Percentiles rank a stretch among this genome's conserved stretches.
These are phyloP conservation scores for Metrosideros polymorpha DNA, from an alignment of 441 rosid species.

Conservation along the genomic window DNA sequence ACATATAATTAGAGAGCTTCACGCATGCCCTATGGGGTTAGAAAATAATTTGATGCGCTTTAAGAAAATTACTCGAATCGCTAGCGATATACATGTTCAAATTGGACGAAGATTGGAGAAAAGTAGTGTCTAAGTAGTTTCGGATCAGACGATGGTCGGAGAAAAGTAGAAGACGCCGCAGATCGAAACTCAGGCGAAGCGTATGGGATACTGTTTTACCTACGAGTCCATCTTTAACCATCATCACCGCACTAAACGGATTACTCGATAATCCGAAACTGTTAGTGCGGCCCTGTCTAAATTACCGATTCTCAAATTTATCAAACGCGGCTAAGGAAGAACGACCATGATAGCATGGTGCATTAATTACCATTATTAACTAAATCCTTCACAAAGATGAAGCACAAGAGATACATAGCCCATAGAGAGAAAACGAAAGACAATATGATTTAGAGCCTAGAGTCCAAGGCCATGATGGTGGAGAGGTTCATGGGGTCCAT, in stretches of 20 bases:
- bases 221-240: background rate
- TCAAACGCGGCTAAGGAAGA: background rate
- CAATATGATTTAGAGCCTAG: background rate
- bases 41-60: background rate
- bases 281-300: background rate
- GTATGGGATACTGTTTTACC: background rate
- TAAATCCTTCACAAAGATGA: background rate
- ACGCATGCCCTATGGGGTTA: background rate
- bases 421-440: background rate
- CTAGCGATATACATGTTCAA: background rate
- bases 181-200: background rate
- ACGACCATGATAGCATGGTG: background rate
- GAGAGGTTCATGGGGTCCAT: slow-evolving; percentile 59
- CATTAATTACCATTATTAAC: background rate
- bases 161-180: background rate
- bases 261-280: background rate
- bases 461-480: slow-evolving; percentile 29
- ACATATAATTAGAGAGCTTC: too few relatives aligned
- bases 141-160: background rate
- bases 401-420: background rate
- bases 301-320: background rate
- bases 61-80: background rate
- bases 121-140: background rate
- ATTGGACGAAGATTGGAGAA: too few relatives aligned
- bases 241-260: background rate